phyloP scores from a whole-genome alignment of 768 basidiomycete genomes.

The Tricholoma bakamatsutake region DNA sequence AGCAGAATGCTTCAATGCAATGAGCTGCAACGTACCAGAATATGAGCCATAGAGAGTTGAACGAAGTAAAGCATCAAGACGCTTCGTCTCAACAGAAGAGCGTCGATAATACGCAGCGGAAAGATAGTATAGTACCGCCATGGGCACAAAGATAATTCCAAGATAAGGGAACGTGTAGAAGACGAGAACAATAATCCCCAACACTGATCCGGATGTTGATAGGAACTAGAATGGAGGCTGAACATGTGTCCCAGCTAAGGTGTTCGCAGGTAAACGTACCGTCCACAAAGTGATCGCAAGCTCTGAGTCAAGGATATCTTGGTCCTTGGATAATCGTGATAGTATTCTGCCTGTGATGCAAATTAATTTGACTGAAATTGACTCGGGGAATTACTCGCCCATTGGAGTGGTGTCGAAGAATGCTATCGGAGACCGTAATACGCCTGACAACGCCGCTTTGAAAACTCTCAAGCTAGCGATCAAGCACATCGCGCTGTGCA shows the following conservation, averaged over 20 bases:
- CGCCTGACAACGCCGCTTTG: slow-evolving; percentile 44
- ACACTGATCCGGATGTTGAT: slow-evolving; percentile 33
- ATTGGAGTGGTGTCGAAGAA: slow-evolving; percentile 75
- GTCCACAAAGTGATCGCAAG: slow-evolving; percentile 43
- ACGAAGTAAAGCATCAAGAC: slow-evolving; percentile 57
- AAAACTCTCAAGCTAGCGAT: slow-evolving; percentile 46
- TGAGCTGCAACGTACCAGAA: slow-evolving; percentile 33
- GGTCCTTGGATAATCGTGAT: slow-evolving; percentile 55
- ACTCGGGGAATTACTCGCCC: slow-evolving; percentile 28
- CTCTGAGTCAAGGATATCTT: slow-evolving; percentile 49
- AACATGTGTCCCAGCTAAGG: neutral
- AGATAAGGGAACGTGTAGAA: slow-evolving; percentile 66
- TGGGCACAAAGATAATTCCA: slow-evolving; percentile 55
- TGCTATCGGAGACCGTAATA: slow-evolving; percentile 53
- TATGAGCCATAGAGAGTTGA: slow-evolving; percentile 53
- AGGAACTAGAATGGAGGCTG: slow-evolving; percentile 28
- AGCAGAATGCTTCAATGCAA: neutral
- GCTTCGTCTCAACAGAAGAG: slow-evolving; percentile 58
- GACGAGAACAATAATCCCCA: slow-evolving; percentile 52
- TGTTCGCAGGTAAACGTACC: slow-evolving; percentile 19
- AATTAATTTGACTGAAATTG: neutral
- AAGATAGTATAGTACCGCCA: slow-evolving; percentile 46
- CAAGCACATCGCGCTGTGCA: slow-evolving; percentile 22
- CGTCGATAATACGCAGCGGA: slow-evolving; percentile 54
- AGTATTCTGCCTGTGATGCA: slow-evolving; percentile 42